Evolutionary conservation across 345 rosid genomes (phyloP), one percentile per base, ranked within the genome.

Genomic region (Balakata baccata): DNA sequence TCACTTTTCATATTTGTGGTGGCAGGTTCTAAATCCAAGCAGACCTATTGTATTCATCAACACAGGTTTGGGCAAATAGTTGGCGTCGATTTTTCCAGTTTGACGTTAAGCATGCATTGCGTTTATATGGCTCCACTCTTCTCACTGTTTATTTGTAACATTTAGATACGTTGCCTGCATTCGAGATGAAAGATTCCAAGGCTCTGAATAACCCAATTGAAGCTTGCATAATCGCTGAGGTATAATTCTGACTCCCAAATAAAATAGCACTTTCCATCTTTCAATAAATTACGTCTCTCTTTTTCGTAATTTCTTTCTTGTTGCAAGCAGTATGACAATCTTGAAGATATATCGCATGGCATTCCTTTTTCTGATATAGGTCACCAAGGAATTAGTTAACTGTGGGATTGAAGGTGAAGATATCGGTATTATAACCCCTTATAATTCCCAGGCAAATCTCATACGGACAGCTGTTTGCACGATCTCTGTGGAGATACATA

Each of bases 361-460:
- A 29, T 52, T 67, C 45, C 51, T 68, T 2, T 25, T 23, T 76
- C 20, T 54, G 29, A 59, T 78, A 22, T 74, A 94, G 98, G 79
- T 92, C 73, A 78, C 86, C 9, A 85, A 86, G 74, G 88, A 81
- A 82, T 81, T 92, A 60, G 72, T 88, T 17, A 80, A 77, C 52
- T 82, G 82, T 70, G 98, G 97, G 72, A 85, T 90, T 69, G 83
- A 84, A 81, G 83, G 83, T 59, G 86, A 89, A 69, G 92, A 92
- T 71, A 89, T 94, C 57, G 98, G 98, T 69, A 86, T 92, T 78
- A 94, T 94, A 69, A 90, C 98, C 70, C 98, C 98, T 39, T 94
- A 94, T 81, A 94, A 94, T 79, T 85, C 98, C 25, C 98, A 94
- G 83, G 90, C 86, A 45, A 87, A 81, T 84, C 92, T 92, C 78